Evolutionary conservation across 176 grass and related monocot genomes (phyloP).

Genomic region (Guadua angustifolia): DNA sequence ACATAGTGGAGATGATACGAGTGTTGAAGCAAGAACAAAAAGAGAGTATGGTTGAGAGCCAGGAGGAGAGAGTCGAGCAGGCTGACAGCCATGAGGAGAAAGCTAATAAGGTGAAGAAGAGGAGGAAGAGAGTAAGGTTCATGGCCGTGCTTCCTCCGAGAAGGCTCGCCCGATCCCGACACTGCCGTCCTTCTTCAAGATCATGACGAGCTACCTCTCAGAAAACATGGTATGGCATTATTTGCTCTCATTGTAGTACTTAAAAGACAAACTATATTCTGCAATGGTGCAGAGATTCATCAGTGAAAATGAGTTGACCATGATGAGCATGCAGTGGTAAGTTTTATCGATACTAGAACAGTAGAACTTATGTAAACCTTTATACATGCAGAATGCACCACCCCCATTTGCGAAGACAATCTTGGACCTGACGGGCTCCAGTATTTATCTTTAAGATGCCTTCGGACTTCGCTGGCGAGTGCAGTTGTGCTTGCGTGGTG

Average conservation of each 20-base stretch:
- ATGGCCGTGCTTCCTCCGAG: constrained; percentile 24
- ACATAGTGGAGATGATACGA: not conserved
- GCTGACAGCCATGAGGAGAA: not conserved
- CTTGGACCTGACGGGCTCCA: constrained; percentile 35
- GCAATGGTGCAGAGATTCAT: not conserved
- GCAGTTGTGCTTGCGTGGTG: constrained; percentile 30
- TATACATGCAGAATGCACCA: constrained; percentile 60
- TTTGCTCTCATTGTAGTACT: not conserved
- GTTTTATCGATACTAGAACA: not conserved
- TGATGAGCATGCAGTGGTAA: not conserved
- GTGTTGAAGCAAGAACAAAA: constrained; percentile 43
- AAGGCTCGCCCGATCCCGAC: not conserved
- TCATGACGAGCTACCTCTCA: constrained; percentile 75
- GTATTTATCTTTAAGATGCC: constrained; percentile 58
- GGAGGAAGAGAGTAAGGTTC: constrained; percentile 42
- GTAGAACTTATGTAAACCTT: not conserved
- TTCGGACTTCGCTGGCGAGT: constrained; percentile 59
- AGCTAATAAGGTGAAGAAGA: constrained; percentile 25
- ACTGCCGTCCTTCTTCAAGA: constrained; percentile 67
- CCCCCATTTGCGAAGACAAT: constrained; percentile 55
- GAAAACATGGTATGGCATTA: constrained; percentile 50
- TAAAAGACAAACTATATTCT: not conserved
- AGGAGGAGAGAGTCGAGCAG: not conserved
- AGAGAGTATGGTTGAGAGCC: not conserved
- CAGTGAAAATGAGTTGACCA: not conserved